Evolutionary conservation across 2,329 filamentous ascomycete genomes (phyloP), one percentile per base, ranked within the genome.

Genomic region (Tolypocladium inflatum): DNA sequence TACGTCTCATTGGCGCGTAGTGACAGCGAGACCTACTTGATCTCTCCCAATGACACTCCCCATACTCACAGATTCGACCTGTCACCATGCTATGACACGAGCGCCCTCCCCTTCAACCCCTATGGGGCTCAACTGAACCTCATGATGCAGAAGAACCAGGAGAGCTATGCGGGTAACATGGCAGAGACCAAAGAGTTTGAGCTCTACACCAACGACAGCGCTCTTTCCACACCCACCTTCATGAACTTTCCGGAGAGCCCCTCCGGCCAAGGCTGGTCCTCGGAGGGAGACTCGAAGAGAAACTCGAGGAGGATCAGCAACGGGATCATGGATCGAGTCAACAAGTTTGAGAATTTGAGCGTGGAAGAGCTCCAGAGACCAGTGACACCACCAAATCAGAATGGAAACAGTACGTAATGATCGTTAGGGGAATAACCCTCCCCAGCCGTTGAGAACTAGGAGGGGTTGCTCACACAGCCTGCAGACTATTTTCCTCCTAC

Each of bases 401-500:
- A 81, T 72, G 78, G 73, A 66, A 75, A 75, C 65, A 77, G 87
- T 88, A 76, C 74, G 84, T 65, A 39, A 17, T 41, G 53, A 48
- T 39, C 21, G 50, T 35, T 10, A 23, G 37, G 11, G 21, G 30
- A n/a, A n/a, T 1, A 50, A 6, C 4, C 2, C 3, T 3, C 5
- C 30, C 2, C 2, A 19, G 4, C 3, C 19, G 11, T 37, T 15
- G 19, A n/a, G 17, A 33, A 33, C 8, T 2, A 60, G 45, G 45
- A 38, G 55, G 55, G 55, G n/a, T 60, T 13, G 55, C 19, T 38
- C 37, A 59, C 56, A 54, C 55, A 57, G 52, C 60, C 39, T 17
- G 10, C 59, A 86, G 85, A 76, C 63, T 86, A 84, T 65, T 82
- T 83, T 63, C 87, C 87, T 58, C 81, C 86, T 52, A 90, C 87